A percentile compares a stretch with the other conserved stretches of the same genome.
These are phyloP conservation scores for Trifolium repens DNA, from an alignment of 306 rosid species.

Conservation along the genomic window DNA sequence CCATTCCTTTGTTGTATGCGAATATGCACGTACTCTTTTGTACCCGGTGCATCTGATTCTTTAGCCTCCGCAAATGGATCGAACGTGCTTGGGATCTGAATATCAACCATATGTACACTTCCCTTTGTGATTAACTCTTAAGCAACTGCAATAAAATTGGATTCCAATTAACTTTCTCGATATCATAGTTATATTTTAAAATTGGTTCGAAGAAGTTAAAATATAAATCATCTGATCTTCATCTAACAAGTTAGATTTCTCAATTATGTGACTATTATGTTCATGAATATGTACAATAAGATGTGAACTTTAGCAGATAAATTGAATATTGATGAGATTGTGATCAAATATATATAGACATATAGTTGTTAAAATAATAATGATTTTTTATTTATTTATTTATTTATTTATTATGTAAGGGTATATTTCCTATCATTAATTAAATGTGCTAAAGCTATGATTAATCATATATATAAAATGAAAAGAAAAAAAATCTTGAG, in stretches of 20 bases:
- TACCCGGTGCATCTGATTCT: slow-evolving; percentile 70
- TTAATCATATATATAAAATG: not conserved
- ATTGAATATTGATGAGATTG: not conserved
- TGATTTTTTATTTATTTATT: not conserved
- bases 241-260: not conserved
- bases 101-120: slow-evolving; percentile 64
- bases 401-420: not conserved
- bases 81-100: slow-evolving; percentile 53
- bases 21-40: slow-evolving; percentile 71
- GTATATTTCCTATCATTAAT: not conserved
- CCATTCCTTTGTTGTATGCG: slow-evolving; percentile 86
- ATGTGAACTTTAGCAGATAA: not conserved
- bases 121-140: not conserved
- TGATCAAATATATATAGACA: not conserved
- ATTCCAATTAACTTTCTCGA: too few species aligned
- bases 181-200: not conserved
- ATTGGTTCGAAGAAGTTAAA: not conserved
- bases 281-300: not conserved
- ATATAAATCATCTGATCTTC: not conserved
- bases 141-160: not conserved
- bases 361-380: not conserved
- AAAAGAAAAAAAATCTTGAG: not conserved
- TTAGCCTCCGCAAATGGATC: slow-evolving; percentile 74
- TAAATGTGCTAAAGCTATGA: not conserved
- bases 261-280: not conserved